These are phyloP conservation scores for Macrolepiota dolichaula DNA, from an alignment of 768 basidiomycete genomes.

Conservation along the genomic window DNA sequence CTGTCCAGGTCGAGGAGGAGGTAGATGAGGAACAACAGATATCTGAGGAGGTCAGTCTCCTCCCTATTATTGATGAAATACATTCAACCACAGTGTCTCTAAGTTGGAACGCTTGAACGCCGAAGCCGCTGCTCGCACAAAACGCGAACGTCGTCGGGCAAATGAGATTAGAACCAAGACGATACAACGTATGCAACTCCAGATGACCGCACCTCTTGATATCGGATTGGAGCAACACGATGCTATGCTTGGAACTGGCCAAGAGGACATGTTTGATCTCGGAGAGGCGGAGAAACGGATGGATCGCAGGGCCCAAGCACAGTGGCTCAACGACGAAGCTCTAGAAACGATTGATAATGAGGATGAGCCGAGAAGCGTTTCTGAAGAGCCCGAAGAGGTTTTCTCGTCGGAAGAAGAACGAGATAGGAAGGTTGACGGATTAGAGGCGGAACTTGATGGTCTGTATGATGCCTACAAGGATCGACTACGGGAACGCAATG, in stretches of 20 bases:
- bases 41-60: conserved; percentile 68
- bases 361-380: conserved; percentile 16
- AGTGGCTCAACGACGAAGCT: conserved; percentile 38
- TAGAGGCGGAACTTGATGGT: conserved; percentile 87
- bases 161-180: conserved; percentile 89
- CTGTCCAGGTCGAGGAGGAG: conserved; percentile 58
- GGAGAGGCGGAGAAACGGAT: conserved; percentile 48
- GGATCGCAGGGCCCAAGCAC: conserved; percentile 36
- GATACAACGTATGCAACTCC: conserved; percentile 92
- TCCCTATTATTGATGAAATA: not conserved
- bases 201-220: conserved; percentile 97
- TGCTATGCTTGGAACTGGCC: conserved; percentile 64
- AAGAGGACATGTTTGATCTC: conserved; percentile 89
- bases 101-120: conserved; percentile 83
- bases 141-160: conserved; percentile 77
- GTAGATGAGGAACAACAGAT: conserved; percentile 89
- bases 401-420: conserved; percentile 69
- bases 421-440: conserved; percentile 50
- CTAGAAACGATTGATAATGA: conserved; percentile 42
- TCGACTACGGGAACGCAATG: conserved; percentile 76
- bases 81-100: conserved; percentile 9
- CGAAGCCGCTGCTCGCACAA: conserved; percentile 68
- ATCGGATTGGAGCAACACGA: conserved; percentile 88
- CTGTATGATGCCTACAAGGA: conserved; percentile 87
- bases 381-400: conserved; percentile 24